Evolutionary conservation across 805 yeast genomes (phyloP).

Genomic region (Wickerhamomyces mucosus): DNA sequence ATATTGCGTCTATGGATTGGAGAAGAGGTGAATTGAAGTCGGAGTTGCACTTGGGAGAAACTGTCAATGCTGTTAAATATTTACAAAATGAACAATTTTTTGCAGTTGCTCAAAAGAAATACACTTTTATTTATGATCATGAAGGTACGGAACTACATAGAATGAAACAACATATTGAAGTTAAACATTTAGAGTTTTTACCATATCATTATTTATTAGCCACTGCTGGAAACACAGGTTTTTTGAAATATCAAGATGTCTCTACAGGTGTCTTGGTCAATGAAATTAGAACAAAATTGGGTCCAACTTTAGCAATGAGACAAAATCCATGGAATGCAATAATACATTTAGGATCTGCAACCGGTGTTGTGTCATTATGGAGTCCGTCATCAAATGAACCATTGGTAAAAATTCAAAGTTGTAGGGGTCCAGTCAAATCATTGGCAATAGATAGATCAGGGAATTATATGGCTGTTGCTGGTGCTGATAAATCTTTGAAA

Average conservation of each 20-base stretch:
- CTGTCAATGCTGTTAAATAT: slow-evolving; percentile 83
- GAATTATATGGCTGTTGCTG: slow-evolving; percentile 85
- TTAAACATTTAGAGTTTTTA: slow-evolving; percentile 71
- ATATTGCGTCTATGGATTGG: slow-evolving; percentile 95
- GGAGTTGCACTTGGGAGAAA: slow-evolving; percentile 80
- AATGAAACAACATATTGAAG: slow-evolving; percentile 82
- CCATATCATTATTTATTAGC: slow-evolving; percentile 88
- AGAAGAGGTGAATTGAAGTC: slow-evolving; percentile 72
- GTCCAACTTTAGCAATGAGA: slow-evolving; percentile 81
- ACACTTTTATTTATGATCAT: slow-evolving; percentile 85
- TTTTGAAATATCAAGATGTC: slow-evolving; percentile 86
- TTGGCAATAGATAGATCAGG: slow-evolving; percentile 88
- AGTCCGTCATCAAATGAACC: slow-evolving; percentile 84
- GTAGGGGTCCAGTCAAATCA: slow-evolving; percentile 82
- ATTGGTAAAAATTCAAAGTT: slow-evolving; percentile 68
- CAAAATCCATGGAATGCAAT: slow-evolving; percentile 96
- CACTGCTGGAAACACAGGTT: slow-evolving; percentile 85
- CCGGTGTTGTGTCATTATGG: slow-evolving; percentile 92
- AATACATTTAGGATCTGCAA: slow-evolving; percentile 85
- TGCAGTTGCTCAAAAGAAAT: slow-evolving; percentile 95
- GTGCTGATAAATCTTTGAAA: slow-evolving; percentile 75
- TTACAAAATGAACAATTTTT: slow-evolving; percentile 87
- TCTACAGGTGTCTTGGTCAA: slow-evolving; percentile 83
- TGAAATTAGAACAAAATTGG: slow-evolving; percentile 78
- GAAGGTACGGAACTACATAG: slow-evolving; percentile 89